Base-by-base conservation (phyloP, 2,329 filamentous ascomycete species). In the Tolypocladium capitatum region DNA sequence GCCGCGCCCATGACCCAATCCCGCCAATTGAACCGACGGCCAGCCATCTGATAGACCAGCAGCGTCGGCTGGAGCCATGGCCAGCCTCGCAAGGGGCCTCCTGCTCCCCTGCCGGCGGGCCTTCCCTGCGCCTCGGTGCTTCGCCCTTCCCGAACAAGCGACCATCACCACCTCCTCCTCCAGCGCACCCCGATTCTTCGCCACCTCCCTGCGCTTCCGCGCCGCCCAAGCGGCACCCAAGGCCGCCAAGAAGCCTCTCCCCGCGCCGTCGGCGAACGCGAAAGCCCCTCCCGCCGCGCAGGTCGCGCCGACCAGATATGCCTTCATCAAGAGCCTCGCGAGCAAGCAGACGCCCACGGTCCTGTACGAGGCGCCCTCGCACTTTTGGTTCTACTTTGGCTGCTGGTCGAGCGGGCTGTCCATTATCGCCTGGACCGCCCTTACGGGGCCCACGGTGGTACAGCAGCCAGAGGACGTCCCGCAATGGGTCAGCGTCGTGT, bases 311-410 rank as follows among this genome's bases (percentile, higher is more conserved):
- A 63, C 55, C 48, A 55, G 56, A 58, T 71, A 67, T 56, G 69
- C 65, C 47, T 80, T 74, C 63, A 70, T 72, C 56, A 72, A 73
- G 51, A 73, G 71, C 50, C 71, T 86, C 34, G 74, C 77, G 14
- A 67, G 68, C 49, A 75, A 77, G 52, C 58, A 70, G n/a, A 65
- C 70, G 2, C 71, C 75, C 5, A 79, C 82, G 8, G 63, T 76
- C 3, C 69, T 87, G 40, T 87, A 84, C 67, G 71, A 81, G 56
- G 74, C 76, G 1, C 78, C 79, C 14, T 79, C 80, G 1, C 81
- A 85, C 56, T 74, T 75, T 48, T 71, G 73, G 63, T 83, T 81
- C 61, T 72, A 83, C 52, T 59, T 76, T 54, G 75, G 76, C 42
- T 78, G 77, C 58, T 81, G 81, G 62, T 61, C 67, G 14, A 73